phyloP scores from a whole-genome alignment of 257 asterid species.

The Solanum pennellii region DNA sequence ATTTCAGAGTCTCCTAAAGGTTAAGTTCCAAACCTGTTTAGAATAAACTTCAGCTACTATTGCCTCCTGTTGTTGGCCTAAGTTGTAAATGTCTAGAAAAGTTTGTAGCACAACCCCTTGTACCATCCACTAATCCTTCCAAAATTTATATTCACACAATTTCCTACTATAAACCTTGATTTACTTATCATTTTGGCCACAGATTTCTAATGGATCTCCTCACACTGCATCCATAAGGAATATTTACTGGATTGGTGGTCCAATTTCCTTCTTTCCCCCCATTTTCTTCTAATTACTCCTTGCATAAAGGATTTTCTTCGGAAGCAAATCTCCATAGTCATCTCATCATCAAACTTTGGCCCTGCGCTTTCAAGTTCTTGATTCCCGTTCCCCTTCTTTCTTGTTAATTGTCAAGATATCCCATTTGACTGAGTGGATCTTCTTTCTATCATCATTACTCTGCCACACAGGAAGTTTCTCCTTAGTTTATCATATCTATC shows the following conservation, averaged over 20 bases:
- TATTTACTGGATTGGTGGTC: neutral
- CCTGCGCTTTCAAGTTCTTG: neutral
- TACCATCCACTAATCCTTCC: neutral
- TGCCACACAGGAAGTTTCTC: neutral
- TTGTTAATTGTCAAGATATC: neutral
- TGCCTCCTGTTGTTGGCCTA: neutral
- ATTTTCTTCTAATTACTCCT: neutral
- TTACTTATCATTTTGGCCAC: neutral
- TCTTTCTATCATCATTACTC: neutral
- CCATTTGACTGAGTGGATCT: neutral
- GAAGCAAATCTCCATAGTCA: neutral
- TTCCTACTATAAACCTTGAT: neutral
- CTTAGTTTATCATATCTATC: neutral
- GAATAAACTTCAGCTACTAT: neutral
- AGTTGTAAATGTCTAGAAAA: neutral
- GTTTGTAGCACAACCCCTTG: neutral
- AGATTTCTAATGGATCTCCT: neutral
- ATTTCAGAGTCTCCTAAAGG: neutral
- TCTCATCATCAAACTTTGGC: neutral
- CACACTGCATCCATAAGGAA: neutral
- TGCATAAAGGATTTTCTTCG: neutral
- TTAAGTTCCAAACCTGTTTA: neutral
- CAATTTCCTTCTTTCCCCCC: neutral
- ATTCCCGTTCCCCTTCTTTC: neutral
- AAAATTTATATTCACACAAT: neutral